Base-by-base conservation (phyloP, 176 grass and related monocot genomes). In the Triticum aestivum region DNA sequence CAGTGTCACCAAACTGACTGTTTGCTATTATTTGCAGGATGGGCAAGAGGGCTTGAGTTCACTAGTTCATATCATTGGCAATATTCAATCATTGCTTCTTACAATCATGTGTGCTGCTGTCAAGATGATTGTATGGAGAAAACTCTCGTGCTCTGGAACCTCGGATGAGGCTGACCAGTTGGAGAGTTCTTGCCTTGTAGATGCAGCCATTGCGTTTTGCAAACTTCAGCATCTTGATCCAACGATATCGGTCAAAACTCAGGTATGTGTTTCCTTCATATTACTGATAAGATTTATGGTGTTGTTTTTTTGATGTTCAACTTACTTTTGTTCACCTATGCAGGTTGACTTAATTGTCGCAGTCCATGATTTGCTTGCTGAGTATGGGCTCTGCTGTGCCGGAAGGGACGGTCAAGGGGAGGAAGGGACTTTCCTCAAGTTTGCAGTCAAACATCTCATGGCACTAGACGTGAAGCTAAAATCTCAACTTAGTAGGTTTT, bases 361-460 rank as follows among this genome's bases (percentile, higher is more conserved):
- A 26, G 86, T 98, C 65, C 96, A 98, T 84, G 93, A 98, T 93
- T 91, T 98, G 83, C 90, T 98, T 81, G 93, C 96, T 78, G 96
- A 98, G 51, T 93, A 94, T 92, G 96, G 93, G 30, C 96, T 95
- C 65, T 98, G 96, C 74, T 98, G 89, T 86, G 88, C 96, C 67
- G 93, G 93, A 78, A 92, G 75, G 86, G 93, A 91, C 41, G 68
- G 85, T 76, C 85, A 91, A 89, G 90, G 96, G 32, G 93, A 95
- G 86, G 96, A 95, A 89, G 96, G 93, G 34, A 91, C 89, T 61
- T 98, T 94, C 85, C 91, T 98, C 63, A 98, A 96, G 61, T 98
- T 98, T 75, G 90, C 93, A 88, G 95, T 98, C 38, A 98, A 98
- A 82, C 91, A 98, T 90, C 91, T 98, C 42, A 94, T 98, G 88